Base-by-base conservation (phyloP, 352 stramenopile species). In the Hyaloperonospora arabidopsidis region DNA sequence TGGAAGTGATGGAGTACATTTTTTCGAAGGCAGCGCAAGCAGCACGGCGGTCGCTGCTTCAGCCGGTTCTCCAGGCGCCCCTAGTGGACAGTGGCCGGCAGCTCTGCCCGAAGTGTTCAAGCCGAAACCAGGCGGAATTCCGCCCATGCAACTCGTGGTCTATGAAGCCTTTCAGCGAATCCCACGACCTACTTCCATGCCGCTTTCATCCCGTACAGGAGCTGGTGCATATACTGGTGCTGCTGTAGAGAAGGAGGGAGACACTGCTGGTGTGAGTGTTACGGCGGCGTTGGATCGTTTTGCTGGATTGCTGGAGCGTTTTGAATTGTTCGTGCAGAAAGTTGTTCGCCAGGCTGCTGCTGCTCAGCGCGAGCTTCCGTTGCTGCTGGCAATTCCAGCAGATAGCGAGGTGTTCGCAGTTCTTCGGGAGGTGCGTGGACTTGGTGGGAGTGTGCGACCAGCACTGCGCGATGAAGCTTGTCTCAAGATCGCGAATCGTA, bases 91-190 rank as follows among this genome's bases (percentile, higher is more conserved):
- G 48, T 84, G 70, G 39, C 80, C 84, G 5, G 60, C 72, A 19
- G 85, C 75, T 8, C 72, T 99, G 36, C 96, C 95, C 15, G 94
- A 98, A 18, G 68, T 90, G 10, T 91, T 99, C 34, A 93, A 96
- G 60, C 95, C 95, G 1, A 97, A 97, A 65, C 72, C 87, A 29
- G 84, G 83, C 32, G 95, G 96, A 22, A 84, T 98, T 21, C 77
- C 85, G 15, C 74, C 87, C 18, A 83, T 97, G 43, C 96, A 98
- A 61, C 82, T 98, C 29, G 76, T 97, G 5, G 93, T 99, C 18
- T 99, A 99, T 63, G 96, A 99, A 57, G 95, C 93, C 12, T 99
- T 99, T 67, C 93, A 98, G 67, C 84, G 95, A 48, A 94, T 97
- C 34, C 89, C 94, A 21, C 84, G 95, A 29, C 92, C 93, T 34